Evolutionary conservation across 768 basidiomycete species (phyloP), one percentile per base, ranked within the genome.

Genomic region (Boletus eberwhitei): DNA sequence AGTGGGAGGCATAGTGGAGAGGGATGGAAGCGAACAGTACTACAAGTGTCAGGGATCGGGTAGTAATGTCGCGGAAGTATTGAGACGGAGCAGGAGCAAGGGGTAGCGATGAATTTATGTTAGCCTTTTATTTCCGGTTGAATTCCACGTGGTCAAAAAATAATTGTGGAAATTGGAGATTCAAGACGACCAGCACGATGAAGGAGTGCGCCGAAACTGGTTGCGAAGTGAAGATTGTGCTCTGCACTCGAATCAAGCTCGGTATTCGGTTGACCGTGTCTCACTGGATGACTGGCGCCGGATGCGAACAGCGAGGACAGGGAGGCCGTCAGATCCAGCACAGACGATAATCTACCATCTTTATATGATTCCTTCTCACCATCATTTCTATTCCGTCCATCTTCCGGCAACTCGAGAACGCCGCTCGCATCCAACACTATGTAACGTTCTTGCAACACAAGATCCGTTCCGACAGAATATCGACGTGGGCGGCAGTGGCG

Each of bases 1-100:
- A 31, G 79, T 64, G 48, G 88, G 88, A 5, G 87, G 80, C 89
- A 91, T 87, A 9, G 43, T 24, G 31, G 24, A 32, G 35, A 49
- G 50, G 29, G 55, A 31, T 22, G 34, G 21, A 32, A 52, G 43
- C 19, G 48, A 47, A 43, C 6, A 11, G 29, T n/a, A 35, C 34
- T 31, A 9, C 29, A 29, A 29, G 7, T 24, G 45, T 38, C 21
- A 32, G 3, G 38, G 35, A 16, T 12, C 34, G 26, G 16, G n/a
- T 34, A 13, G 19, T 37, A 37, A 37, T 53, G 42, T 37, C 34
- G 8, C 48, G n/a, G 13, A 8, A 24, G n/a, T 21, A 16, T 35
- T 54, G 52, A 50, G 43, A 47, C 43, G 39, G 54, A 43, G 36
- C 50, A 57, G 59, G 50, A 58, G 53, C 54, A 55, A 53, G 61